Evolutionary conservation across 2,329 filamentous ascomycete species (phyloP), one percentile per base, ranked within the genome.

Genomic region (Cladosporium velox): DNA sequence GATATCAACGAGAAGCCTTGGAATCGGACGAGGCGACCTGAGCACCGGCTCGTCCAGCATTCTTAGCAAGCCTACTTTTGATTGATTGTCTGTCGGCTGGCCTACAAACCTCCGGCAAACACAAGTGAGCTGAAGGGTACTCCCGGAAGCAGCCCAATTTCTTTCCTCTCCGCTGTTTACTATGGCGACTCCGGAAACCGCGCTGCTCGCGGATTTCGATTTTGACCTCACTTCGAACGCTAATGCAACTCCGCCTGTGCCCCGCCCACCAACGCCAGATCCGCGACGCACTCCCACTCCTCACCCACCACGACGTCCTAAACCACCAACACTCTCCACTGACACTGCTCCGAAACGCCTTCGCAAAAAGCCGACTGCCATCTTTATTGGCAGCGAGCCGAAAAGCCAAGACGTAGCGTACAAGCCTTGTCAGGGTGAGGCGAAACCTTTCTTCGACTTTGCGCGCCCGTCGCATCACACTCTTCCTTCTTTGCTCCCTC

Each of bases 231-330:
- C 51, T 64, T 55, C 61, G n/a, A 34, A 30, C 21, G 14, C 49
- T 26, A 34, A 24, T 38, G 47, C 30, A n/a, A 32, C 34, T 38
- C 51, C 51, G 15, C 24, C 15, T 26, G 7, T 44, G 14, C 34
- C 61, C 35, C 64, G 64, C 15, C 64, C 64, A 44, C 57, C 64
- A 7, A 65, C 64, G 28, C 64, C 64, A 32, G 64, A 65, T 55
- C 64, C 64, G 11, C 64, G 64, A 52, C 64, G 57, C 49, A 65
- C 57, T 41, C 55, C 55, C 57, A 64, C 49, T 35, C 61, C 61
- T 64, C 61, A 57, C 32, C 26, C 34, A 18, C 49, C 61, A 30
- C 61, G 51, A 24, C 61, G 21, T 2, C 21, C 41, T 21, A 47
- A 47, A 47, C 41, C 35, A n/a, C 18, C 10, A 28, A 24, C 61